Percentiles rank a stretch among this genome's conserved stretches.
These are phyloP conservation scores for Kwoniella shandongensis DNA, from an alignment of 768 basidiomycete species.

Conservation along the genomic window DNA sequence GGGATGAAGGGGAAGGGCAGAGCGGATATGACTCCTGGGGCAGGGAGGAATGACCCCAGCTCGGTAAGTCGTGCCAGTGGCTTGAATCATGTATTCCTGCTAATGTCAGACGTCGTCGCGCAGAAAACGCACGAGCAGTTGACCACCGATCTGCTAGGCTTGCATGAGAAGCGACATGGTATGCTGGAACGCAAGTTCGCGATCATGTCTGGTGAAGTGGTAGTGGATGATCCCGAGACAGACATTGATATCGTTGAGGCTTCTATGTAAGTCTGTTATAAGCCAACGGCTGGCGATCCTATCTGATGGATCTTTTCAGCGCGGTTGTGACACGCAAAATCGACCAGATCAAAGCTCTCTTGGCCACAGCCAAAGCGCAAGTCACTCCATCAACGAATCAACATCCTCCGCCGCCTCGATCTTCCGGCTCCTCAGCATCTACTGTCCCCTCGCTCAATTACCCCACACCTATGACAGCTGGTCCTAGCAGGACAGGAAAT, in stretches of 20 bases:
- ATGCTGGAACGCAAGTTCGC: too few relatives aligned
- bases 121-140: slow-evolving; percentile 11
- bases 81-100: too few relatives aligned
- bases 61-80: not conserved
- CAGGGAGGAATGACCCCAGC: not conserved
- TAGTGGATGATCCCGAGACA: slow-evolving; percentile 3
- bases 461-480: slow-evolving; percentile 8
- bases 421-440: slow-evolving; percentile 13
- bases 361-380: not conserved
- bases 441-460: not conserved
- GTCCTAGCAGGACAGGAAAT: not conserved
- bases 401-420: slow-evolving; percentile 1
- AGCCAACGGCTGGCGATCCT: not conserved
- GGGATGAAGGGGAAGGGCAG: slow-evolving; percentile 14
- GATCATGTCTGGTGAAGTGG: not conserved
- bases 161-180: not conserved
- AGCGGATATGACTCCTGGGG: not conserved
- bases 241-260: slow-evolving; percentile 21
- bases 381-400: not conserved
- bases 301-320: slow-evolving; percentile 1
- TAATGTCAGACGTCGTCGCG: too few relatives aligned
- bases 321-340: slow-evolving; percentile 22
- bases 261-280: slow-evolving; percentile 17
- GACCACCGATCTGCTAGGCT: not conserved
- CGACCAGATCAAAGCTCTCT: slow-evolving; percentile 23